Evolutionary conservation across 352 stramenopile genomes (phyloP), one percentile per base, ranked within the genome.

Genomic region (Phytophthora hybrid): DNA sequence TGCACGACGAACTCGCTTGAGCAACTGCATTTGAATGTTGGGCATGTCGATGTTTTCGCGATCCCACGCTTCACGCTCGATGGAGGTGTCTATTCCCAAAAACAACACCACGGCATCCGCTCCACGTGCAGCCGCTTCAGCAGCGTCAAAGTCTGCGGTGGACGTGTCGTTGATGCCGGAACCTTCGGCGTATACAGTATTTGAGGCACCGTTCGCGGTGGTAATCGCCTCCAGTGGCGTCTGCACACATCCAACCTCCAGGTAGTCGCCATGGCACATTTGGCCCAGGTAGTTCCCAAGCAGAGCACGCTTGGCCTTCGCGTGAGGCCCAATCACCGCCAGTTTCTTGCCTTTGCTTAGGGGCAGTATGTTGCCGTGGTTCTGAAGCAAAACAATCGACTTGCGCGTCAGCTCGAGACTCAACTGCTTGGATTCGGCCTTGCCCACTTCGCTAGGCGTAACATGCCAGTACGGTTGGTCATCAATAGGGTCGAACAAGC

Each of bases 301-400:
- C 61, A 89, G 59, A 0, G 73, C 87, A 29, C 79, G 70, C 0
- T 73, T 74, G 1, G 85, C 76, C 9, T 84, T 66, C 1, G 85
- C 85, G 54, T 96, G 89, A 4, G 93, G 93, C 5, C 93, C 93
- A 13, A 97, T 52, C 29, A 98, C 80, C 1, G 88, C 88, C 4
- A 95, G 18, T 29, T 86, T 89, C 8, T 59, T 80, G 34, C 64
- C 75, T 51, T 85, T 86, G 19, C 19, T 9, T 18, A 98, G 59
- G 4, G 94, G 95, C 21, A 98, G 79, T 5, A 85, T 73, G 5
- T 82, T 69, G 8, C 82, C 74, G 5, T 85, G 66, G 76, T 99
- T 99, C 77, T 98, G 96, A 13, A 99, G 79, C 14, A 99, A 76
- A 19, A 99, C 91, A 19, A 99, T 84, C 44, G 86, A 97, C 73